These are phyloP conservation scores for Ceratopteris richardii DNA, from an alignment of 75 land plant species.

Conservation along the genomic window DNA sequence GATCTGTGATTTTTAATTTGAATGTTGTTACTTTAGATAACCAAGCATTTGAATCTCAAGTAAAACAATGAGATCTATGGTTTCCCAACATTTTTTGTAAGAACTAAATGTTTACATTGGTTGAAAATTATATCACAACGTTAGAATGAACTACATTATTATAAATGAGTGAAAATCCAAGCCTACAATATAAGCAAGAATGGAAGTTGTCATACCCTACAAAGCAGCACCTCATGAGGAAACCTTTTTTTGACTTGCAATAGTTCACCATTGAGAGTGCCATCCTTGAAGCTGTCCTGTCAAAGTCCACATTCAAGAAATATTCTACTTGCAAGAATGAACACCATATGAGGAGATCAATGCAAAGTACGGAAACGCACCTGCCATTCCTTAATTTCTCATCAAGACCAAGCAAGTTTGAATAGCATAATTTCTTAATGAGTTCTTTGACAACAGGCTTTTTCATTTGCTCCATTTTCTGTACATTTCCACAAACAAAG, in stretches of 20 bases:
- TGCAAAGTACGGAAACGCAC: neutral
- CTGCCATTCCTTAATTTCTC: constrained; percentile 63
- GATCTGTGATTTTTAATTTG: no score
- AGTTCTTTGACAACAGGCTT: constrained; percentile 63
- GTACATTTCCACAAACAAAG: constrained; percentile 11
- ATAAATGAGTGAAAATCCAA: no score
- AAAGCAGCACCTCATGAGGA: constrained; percentile 90
- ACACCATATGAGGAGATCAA: neutral
- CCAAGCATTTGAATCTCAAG: no score
- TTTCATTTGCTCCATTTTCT: constrained; percentile 57
- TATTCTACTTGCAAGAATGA: neutral
- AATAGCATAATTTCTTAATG: constrained; percentile 42
- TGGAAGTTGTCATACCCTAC: constrained; percentile 40
- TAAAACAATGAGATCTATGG: no score
- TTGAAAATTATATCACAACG: no score
- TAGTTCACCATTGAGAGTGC: constrained; percentile 42
- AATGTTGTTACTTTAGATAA: no score
- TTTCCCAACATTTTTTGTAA: no score
- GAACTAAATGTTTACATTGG: no score
- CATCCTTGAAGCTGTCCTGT: constrained; percentile 15
- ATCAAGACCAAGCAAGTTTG: constrained; percentile 80
- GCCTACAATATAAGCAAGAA: no score
- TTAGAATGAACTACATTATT: no score
- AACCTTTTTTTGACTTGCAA: constrained; percentile 75
- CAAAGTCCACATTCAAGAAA: neutral